Percentiles rank a stretch among this genome's conserved stretches.
phyloP scores from a whole-genome alignment of 345 rosid genomes.

The Eucalyptus coolabah region DNA sequence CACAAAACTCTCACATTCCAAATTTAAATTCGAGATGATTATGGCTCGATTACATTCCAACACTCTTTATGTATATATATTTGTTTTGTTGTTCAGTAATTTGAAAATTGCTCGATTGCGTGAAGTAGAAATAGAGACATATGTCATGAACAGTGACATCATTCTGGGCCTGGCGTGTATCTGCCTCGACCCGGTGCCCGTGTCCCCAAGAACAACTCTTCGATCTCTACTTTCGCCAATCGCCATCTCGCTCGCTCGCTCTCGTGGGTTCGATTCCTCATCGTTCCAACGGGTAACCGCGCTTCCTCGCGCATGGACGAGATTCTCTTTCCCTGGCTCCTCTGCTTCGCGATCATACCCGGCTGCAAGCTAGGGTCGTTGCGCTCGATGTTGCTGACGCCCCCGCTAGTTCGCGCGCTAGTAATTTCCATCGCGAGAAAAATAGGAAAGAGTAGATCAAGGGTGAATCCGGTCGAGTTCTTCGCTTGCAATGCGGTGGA shows the following conservation, averaged over 20 bases:
- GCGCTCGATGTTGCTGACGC: neutral
- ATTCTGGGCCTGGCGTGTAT: neutral
- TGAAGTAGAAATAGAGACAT: neutral
- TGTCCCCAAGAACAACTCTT: neutral
- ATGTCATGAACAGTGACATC: neutral
- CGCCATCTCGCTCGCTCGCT: neutral
- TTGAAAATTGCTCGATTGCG: neutral
- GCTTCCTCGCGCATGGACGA: slow-evolving; percentile 59
- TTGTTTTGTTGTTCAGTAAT: neutral
- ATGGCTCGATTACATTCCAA: neutral
- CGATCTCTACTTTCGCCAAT: neutral
- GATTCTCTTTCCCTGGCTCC: neutral
- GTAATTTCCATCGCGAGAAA: neutral
- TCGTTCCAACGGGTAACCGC: slow-evolving; percentile 30
- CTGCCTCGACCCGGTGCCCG: neutral
- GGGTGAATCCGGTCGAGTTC: neutral
- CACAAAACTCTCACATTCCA: neutral
- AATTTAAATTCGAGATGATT: neutral
- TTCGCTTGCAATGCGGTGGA: neutral
- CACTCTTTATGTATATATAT: no score
- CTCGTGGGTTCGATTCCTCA: neutral
- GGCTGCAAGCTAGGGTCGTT: neutral
- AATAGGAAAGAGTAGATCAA: neutral
- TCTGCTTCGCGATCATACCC: neutral
- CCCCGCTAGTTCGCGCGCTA: neutral